phyloP scores from a whole-genome alignment of 2,329 filamentous ascomycete species.

The Emericellopsis atlantica region DNA sequence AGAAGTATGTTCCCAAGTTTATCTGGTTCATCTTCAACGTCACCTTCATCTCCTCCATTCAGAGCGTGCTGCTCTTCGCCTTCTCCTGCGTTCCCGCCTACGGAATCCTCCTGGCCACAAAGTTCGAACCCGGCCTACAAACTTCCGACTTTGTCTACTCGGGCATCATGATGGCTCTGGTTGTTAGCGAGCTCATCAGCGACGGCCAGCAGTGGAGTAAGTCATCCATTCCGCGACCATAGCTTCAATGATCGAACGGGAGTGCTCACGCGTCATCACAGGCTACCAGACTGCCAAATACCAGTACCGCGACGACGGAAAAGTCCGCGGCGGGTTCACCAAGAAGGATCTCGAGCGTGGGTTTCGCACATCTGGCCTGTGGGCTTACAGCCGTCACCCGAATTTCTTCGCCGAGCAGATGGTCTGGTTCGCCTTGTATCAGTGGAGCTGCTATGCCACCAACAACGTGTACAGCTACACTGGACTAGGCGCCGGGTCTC shows the following conservation, averaged over 20 bases:
- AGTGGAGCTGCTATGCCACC: slow-evolving; percentile 72
- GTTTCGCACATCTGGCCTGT: slow-evolving; percentile 75
- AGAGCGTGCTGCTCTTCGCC: slow-evolving; percentile 69
- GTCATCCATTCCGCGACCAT: slow-evolving; percentile 10
- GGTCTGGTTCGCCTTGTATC: slow-evolving; percentile 79
- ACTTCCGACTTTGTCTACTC: slow-evolving; percentile 35
- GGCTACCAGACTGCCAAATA: slow-evolving; percentile 74
- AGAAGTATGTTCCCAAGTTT: slow-evolving; percentile 45
- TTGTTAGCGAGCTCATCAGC: slow-evolving; percentile 62
- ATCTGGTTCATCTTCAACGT: slow-evolving; percentile 79
- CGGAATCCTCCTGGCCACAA: slow-evolving; percentile 60
- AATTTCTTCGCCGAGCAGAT: slow-evolving; percentile 91
- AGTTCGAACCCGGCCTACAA: slow-evolving; percentile 39
- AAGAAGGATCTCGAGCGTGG: slow-evolving; percentile 77
- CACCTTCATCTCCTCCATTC: slow-evolving; percentile 74
- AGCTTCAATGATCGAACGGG: background rate
- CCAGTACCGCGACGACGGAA: slow-evolving; percentile 59
- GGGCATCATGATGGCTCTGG: slow-evolving; percentile 31
- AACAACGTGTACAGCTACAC: slow-evolving; percentile 69
- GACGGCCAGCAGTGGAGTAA: slow-evolving; percentile 87
- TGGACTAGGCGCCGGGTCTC: slow-evolving; percentile 51
- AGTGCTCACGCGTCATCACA: slow-evolving; percentile 13
- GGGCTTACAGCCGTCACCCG: slow-evolving; percentile 80
- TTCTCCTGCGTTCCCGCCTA: slow-evolving; percentile 72
- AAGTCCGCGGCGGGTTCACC: slow-evolving; percentile 51